Base-by-base conservation (phyloP, 495 filamentous ascomycete genomes). In the Penicillium malachiteum region DNA sequence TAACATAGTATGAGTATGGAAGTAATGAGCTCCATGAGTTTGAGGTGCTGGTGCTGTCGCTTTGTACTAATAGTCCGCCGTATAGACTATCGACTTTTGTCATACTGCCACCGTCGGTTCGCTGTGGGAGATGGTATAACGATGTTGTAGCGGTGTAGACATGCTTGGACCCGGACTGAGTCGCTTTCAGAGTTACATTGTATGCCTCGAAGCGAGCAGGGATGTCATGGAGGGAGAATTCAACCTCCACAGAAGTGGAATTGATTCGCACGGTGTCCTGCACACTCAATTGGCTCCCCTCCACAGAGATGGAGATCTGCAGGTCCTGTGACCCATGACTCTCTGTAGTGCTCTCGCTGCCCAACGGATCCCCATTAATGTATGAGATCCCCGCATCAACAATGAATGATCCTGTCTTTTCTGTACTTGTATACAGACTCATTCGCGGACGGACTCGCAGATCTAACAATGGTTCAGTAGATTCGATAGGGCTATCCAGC, bases 1-100 rank as follows among this genome's bases (percentile, higher is more conserved):
- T 74, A 0, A 81, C 78, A 65, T 87, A 89, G 69, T 79, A 86
- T 32, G 84, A 84, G 60, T 84, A 87, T 13, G 86, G 83, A 17
- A 89, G 69, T 14, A 88, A 54, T 0, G 84, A 73, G 30, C 63
- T 69, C 71, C 76, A 81, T 26, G 21, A 26, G 11, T 64, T 52
- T 1, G 68, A 62, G 54, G 79, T 73, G 1, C 56, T 63, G n/a
- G 68, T 2, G 21, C 21, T 61, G 32, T 82, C 74, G 21, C 57
- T 55, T 30, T 55, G 59, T 1, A 62, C 55, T 9, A 58, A 9
- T 74, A 88, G 57, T 0, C 79, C 84, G 26, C 84, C 84, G 51
- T 80, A 75, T 2, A 87, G 66, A 58, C 80, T 78, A 60, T 90
- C 87, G 16, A 89, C 73, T 57, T 83, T 83, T 12, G 83, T 82